A percentile compares a stretch with the other conserved stretches of the same genome.
Conservation (phyloP, 345 rosid genomes). For the Salix brachista region DNA sequence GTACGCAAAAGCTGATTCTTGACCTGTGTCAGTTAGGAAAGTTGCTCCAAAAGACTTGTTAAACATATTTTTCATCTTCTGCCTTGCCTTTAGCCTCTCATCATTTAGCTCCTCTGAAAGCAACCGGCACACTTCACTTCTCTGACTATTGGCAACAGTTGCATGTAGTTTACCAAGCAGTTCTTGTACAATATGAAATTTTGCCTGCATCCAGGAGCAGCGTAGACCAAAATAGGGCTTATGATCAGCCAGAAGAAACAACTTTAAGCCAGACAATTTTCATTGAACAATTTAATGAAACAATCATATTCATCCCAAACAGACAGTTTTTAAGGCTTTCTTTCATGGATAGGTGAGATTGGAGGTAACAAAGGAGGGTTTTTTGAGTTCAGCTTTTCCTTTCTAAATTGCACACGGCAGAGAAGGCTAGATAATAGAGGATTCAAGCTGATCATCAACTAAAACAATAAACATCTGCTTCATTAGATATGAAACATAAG, state of each 20-base stretch:
- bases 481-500: too few relatives aligned
- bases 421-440: neutral
- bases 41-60: constrained; percentile 95
- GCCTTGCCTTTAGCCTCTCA: constrained; percentile 69
- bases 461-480: too few relatives aligned
- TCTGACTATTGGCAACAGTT: constrained; percentile 40
- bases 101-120: constrained; percentile 68
- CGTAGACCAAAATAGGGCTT: neutral
- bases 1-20: constrained; percentile 92
- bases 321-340: neutral
- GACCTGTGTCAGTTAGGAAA: constrained; percentile 82
- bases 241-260: neutral
- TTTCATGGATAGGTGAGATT: neutral
- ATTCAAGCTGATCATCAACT: too few relatives aligned
- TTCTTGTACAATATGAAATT: constrained; percentile 89
- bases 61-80: constrained; percentile 77
- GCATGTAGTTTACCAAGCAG: constrained; percentile 80
- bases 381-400: too few relatives aligned
- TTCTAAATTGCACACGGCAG: neutral
- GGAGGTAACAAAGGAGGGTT: neutral
- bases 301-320: neutral
- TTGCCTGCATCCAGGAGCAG: constrained; percentile 49
- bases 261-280: neutral
- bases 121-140: constrained; percentile 45
- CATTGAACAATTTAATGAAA: neutral